Evolutionary conservation across 176 grass and related monocot species (phyloP).

Genomic region (Rhynchospora pubera): DNA sequence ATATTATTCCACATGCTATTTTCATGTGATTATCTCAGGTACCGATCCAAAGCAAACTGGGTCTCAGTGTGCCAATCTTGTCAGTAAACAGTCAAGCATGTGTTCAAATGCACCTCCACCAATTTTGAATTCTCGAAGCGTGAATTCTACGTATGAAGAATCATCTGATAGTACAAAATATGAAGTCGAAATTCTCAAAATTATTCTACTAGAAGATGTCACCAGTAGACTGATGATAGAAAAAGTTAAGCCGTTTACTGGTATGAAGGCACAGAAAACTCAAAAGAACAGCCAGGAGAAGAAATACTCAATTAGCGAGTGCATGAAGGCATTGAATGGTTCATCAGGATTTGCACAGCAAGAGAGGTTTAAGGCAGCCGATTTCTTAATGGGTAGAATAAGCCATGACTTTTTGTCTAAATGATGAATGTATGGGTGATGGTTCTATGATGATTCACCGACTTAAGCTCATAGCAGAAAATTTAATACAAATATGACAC

Average conservation of each 20-base stretch:
- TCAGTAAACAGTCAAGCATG: not conserved
- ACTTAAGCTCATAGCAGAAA: not conserved
- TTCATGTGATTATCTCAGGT: not conserved
- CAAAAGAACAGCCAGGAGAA: not conserved
- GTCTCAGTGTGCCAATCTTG: not conserved
- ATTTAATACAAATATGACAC: not conserved
- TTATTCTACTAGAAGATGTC: not conserved
- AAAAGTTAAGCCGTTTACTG: not conserved
- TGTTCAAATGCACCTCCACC: slow-evolving; percentile 5
- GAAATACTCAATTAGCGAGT: not conserved
- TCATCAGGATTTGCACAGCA: not conserved
- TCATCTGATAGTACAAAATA: not conserved
- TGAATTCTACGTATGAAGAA: not conserved
- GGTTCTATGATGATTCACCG: not conserved
- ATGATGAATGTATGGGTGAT: not conserved
- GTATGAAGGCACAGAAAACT: not conserved
- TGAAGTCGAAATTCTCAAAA: not conserved
- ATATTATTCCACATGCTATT: not conserved
- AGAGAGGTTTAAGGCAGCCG: not conserved
- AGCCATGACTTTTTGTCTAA: not conserved
- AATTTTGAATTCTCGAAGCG: too few species aligned
- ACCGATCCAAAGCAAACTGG: not conserved
- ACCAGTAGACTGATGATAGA: not conserved
- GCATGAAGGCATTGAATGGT: not conserved
- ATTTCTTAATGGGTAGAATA: slow-evolving; percentile 5